These are phyloP conservation scores for Lithospermum erythrorhizon DNA, from an alignment of 257 asterid species.

Conservation along the genomic window DNA sequence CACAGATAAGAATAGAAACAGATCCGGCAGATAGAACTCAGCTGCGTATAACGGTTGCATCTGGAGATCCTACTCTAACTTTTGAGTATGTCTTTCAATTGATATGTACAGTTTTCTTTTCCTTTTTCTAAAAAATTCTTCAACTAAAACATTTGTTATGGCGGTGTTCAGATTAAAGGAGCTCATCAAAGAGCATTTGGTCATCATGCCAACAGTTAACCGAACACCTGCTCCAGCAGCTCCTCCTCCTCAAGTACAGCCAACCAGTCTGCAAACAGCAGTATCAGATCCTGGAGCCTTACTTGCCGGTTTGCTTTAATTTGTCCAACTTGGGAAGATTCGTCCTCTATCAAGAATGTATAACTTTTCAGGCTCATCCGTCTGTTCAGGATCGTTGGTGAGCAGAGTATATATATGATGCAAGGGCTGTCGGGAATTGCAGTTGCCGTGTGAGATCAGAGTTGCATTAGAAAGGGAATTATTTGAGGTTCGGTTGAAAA, in stretches of 20 bases:
- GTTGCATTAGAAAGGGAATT: conserved; percentile 15
- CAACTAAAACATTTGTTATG: neutral
- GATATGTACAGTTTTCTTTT: conserved; percentile 1
- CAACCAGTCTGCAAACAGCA: conserved; percentile 35
- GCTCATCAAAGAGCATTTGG: conserved; percentile 70
- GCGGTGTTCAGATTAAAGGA: conserved; percentile 51
- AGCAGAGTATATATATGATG: conserved; percentile 19
- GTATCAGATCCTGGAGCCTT: conserved; percentile 64
- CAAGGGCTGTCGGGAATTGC: conserved; percentile 44
- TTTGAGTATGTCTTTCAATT: conserved; percentile 48
- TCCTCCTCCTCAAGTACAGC: conserved; percentile 28
- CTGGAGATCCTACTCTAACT: conserved; percentile 77
- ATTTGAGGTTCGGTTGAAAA: conserved; percentile 21
- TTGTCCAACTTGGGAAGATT: conserved; percentile 4
- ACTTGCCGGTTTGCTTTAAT: conserved; percentile 73
- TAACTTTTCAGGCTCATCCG: conserved; percentile 15
- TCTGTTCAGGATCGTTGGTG: conserved; percentile 12
- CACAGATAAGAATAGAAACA: conserved; percentile 80
- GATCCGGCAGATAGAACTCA: conserved; percentile 97
- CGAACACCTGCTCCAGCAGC: conserved; percentile 27
- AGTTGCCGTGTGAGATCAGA: conserved; percentile 15
- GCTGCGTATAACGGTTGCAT: conserved; percentile 80
- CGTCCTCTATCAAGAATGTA: conserved; percentile 16
- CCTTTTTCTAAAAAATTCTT: neutral
- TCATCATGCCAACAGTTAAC: conserved; percentile 46